Base-by-base conservation (phyloP, 345 rosid genomes). In the Eucalyptus sp. region DNA sequence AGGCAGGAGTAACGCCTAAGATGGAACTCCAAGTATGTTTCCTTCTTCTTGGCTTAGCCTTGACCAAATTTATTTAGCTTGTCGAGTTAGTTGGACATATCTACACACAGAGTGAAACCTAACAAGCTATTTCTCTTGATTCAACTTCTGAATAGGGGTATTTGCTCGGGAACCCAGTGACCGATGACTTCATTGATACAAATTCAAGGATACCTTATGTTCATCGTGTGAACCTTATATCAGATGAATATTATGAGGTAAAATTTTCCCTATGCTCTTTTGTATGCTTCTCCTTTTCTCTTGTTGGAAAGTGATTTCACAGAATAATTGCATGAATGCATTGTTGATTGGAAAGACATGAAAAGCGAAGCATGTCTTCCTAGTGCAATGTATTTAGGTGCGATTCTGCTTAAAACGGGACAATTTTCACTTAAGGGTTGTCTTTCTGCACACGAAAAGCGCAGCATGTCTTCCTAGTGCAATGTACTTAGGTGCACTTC, bases 131-230 rank as follows among this genome's bases (percentile, higher is more conserved):
- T 37, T 33, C 20, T 76, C 83, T 37, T 9, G 83, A 37, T 86
- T 83, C 58, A 17, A 27, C 71, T 49, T 68, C 89, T 44, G 14
- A 51, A 52, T 50, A 92, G 93, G 93, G 93, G 24, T 92, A 92
- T 66, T 43, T 92, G 76, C 91, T 92, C 8, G 92, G 93, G 31
- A 92, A 92, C 80, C 93, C 93, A 25, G 91, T 88, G 86, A 90
- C 93, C 9, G 91, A 92, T 20, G 8, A 54, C 80, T 86, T 58
- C 87, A 81, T 64, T 50, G 92, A 92, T 87, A n/a, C 54, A 17
- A 92, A 92, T 88, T 83, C 91, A 46, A 90, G 92, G 68, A 89
- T 91, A 7, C 90, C 91, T 5, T 92, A 87, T 56, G 90, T 87
- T 87, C 93, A 91, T 49, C 87, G 93, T n/a, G 88, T 91, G 44